Conservation (phyloP, 164 flowering plant species). For the Brasenia schreberi region DNA sequence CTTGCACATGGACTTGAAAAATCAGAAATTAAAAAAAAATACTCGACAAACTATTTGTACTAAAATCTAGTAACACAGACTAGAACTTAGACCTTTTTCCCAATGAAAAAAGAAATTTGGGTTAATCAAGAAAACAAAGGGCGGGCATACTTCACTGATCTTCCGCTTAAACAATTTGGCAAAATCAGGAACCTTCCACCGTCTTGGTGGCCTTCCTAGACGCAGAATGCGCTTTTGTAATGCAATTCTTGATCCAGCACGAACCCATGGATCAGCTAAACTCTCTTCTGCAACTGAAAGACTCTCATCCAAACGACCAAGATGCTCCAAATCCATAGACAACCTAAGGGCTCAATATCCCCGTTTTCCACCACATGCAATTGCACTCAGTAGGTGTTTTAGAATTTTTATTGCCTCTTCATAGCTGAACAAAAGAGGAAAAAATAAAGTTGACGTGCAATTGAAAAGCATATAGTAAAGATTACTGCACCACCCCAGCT, state of each 20-base stretch:
- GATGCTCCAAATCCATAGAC: constrained; percentile 78
- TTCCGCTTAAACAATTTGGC: constrained; percentile 46
- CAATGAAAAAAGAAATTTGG: not conserved
- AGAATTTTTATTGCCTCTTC: constrained; percentile 54
- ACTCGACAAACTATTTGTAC: not conserved
- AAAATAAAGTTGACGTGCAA: no score
- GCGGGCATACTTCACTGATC: constrained; percentile 52
- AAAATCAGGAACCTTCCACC: constrained; percentile 79
- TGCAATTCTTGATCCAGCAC: constrained; percentile 87
- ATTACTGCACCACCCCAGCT: no score
- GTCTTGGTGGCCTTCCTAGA: constrained; percentile 91
- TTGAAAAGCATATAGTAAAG: no score
- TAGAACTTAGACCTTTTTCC: no score
- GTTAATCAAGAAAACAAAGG: not conserved
- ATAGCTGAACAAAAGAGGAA: constrained; percentile 33
- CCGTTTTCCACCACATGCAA: constrained; percentile 58
- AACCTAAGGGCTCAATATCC: constrained; percentile 88
- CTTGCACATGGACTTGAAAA: constrained; percentile 53
- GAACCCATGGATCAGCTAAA: constrained; percentile 71
- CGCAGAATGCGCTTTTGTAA: constrained; percentile 79
- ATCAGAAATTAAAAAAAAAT: not conserved
- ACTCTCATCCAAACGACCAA: constrained; percentile 58
- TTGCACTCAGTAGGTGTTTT: constrained; percentile 29
- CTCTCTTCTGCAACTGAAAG: constrained; percentile 80
- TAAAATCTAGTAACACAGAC: no score